Evolutionary conservation across 2,329 filamentous ascomycete species (phyloP).

Genomic region (Sordariomycetes sp.): DNA sequence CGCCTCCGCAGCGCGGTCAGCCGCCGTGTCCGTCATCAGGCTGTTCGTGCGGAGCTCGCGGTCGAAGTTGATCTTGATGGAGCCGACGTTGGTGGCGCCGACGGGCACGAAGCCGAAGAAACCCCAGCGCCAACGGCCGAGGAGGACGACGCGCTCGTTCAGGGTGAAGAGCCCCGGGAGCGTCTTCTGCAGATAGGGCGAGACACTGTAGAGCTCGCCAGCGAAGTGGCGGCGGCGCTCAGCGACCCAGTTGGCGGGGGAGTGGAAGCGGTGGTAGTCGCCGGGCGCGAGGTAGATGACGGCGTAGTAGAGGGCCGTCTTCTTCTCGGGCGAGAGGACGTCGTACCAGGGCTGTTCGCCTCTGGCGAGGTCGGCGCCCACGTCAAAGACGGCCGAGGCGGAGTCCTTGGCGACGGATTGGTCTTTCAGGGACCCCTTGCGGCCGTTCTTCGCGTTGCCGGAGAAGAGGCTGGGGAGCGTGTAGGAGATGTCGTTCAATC

Average conservation of each 20-base stretch:
- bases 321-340: slow-evolving; percentile 48
- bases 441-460: slow-evolving; percentile 41
- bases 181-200: slow-evolving; percentile 85
- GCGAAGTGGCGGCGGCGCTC: slow-evolving; percentile 94
- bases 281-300: slow-evolving; percentile 95
- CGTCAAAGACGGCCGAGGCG: slow-evolving; percentile 67
- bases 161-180: slow-evolving; percentile 91
- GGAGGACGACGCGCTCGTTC: slow-evolving; percentile 88
- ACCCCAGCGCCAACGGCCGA: slow-evolving; percentile 91
- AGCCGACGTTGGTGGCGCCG: slow-evolving; percentile 93
- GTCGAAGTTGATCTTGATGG: slow-evolving; percentile 96
- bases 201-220: slow-evolving; percentile 89
- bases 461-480: slow-evolving; percentile 81
- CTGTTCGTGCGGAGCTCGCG: slow-evolving; percentile 87
- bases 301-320: slow-evolving; percentile 76
- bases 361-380: slow-evolving; percentile 71
- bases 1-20: slow-evolving; percentile 74
- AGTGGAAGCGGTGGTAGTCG: slow-evolving; percentile 98
- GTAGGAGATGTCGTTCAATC: slow-evolving; percentile 91
- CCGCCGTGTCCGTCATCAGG: slow-evolving; percentile 82
- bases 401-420: slow-evolving; percentile 56
- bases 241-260: slow-evolving; percentile 88
- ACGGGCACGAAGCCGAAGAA: slow-evolving; percentile 97
- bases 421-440: slow-evolving; percentile 50
- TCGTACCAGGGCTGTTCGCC: slow-evolving; percentile 62